phyloP scores from a whole-genome alignment of 2,329 filamentous ascomycete species.

The Nectriaceae sp. region DNA sequence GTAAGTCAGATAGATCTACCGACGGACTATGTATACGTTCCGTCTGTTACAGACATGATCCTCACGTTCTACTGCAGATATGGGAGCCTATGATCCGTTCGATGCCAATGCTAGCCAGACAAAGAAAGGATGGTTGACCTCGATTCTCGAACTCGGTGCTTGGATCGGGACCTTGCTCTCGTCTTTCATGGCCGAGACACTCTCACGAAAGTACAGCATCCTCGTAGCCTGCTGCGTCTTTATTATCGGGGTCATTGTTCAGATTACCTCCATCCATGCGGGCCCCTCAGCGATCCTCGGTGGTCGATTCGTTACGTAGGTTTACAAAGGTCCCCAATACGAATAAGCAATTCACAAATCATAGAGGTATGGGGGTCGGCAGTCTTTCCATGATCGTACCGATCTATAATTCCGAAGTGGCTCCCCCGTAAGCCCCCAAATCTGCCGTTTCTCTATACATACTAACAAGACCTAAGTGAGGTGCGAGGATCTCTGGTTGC shows the following conservation, averaged over 20 bases:
- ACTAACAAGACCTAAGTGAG: slow-evolving; percentile 25
- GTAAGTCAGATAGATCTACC: too few relatives aligned
- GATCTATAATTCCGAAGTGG: slow-evolving; percentile 50
- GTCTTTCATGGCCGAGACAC: slow-evolving; percentile 69
- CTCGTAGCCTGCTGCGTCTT: slow-evolving; percentile 68
- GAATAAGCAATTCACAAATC: background rate
- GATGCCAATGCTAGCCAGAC: slow-evolving; percentile 48
- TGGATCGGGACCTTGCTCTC: slow-evolving; percentile 74
- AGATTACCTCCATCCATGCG: slow-evolving; percentile 59
- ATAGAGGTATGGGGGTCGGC: slow-evolving; percentile 66
- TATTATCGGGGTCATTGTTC: slow-evolving; percentile 69
- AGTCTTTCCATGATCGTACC: slow-evolving; percentile 68
- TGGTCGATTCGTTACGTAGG: slow-evolving; percentile 69
- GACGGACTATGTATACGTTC: background rate
- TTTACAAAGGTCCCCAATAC: background rate
- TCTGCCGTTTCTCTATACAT: background rate
- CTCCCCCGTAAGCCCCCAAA: slow-evolving; percentile 37
- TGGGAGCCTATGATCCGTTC: slow-evolving; percentile 54
- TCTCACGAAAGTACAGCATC: slow-evolving; percentile 70
- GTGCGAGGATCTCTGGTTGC: slow-evolving; percentile 46
- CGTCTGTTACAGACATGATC: slow-evolving; percentile 1
- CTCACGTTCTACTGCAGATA: slow-evolving; percentile 41
- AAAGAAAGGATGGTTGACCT: slow-evolving; percentile 61
- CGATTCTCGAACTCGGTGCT: slow-evolving; percentile 75
- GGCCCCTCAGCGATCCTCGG: slow-evolving; percentile 65